Base-by-base conservation (phyloP, 2,329 filamentous ascomycete genomes). In the Penicillium sp. region DNA sequence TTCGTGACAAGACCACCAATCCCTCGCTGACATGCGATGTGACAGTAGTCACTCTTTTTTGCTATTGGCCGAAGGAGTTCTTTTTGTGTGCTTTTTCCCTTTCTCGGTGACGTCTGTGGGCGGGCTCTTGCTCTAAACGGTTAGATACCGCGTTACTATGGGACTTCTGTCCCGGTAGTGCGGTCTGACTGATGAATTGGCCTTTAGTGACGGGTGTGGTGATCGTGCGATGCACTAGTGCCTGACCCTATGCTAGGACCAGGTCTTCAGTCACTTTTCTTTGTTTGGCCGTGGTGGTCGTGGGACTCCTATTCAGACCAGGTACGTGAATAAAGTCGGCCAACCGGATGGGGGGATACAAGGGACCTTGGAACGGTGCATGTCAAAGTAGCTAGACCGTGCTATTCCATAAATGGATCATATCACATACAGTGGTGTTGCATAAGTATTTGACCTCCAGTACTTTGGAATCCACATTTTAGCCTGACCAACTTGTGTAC, bases 1-100 rank as follows among this genome's bases (percentile, higher is more conserved):
- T 52, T 52, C 44, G 6, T 43, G 21, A 36, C n/a, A 42, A 51
- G 42, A 14, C 43, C 10, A 42, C 43, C 49, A 52, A 52, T 52
- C 49, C 21, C 43, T 52, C 36, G 3, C 43, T 16, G 13, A 4
- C 9, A 42, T 52, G 27, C 10, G 29, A 34, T 14, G 14, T 47
- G 36, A 46, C 36, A 38, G 38, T 22, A 21, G 11, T 6, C 4
- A 4, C 27, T 24, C 24, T 36, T 42, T 42, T 47, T 34, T 24
- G 14, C 27, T 27, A 52, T 52, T 47, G 49, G 49, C 16, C 14
- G 14, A 2, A 18, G 29, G 6, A 14, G 13, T 49, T n/a, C 29
- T 34, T 36, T 43, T 18, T 34, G 13, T 11, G 4, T 6, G 16
- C 38, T 16, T 27, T 27, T 32, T 49, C n/a, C 8, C 13, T 27